Evolutionary conservation across 768 basidiomycete species (phyloP).

Genomic region (Tephrocybe sp.): DNA sequence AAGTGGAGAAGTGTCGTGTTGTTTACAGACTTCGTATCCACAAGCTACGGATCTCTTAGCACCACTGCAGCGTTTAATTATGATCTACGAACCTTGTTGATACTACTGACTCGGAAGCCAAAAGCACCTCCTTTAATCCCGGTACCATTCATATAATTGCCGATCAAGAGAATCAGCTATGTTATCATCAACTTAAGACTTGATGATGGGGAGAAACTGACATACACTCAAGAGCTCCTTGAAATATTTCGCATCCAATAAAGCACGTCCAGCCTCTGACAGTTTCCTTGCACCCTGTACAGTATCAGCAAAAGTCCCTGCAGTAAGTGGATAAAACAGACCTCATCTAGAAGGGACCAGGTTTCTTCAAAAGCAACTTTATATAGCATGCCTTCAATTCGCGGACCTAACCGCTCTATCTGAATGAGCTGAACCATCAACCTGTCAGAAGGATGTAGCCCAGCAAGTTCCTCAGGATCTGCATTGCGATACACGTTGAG

Average conservation of each 20-base stretch:
- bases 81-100: conserved; percentile 72
- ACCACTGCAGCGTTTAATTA: background rate
- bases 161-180: conserved; percentile 89
- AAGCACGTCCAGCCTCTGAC: conserved; percentile 72
- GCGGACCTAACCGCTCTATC: conserved; percentile 81
- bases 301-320: conserved; percentile 3
- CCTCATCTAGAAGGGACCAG: conserved; percentile 79
- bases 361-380: conserved; percentile 86
- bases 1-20: conserved; percentile 95
- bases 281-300: conserved; percentile 76
- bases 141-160: conserved; percentile 98
- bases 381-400: conserved; percentile 96
- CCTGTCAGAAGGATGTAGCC: conserved; percentile 91
- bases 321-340: conserved; percentile 28
- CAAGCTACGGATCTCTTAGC: conserved; percentile 52
- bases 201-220: conserved; percentile 1
- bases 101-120: conserved; percentile 95
- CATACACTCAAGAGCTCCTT: conserved; percentile 85
- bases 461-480: conserved; percentile 80
- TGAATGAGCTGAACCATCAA: conserved; percentile 97
- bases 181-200: background rate
- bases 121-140: conserved; percentile 96
- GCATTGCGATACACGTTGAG: conserved; percentile 87
- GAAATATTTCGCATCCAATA: conserved; percentile 83
- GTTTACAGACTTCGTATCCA: conserved; percentile 95